A percentile compares a stretch with the other conserved stretches of the same genome.
Evolutionary conservation across 2,329 filamentous ascomycete species (phyloP).

Genomic region (Clarireedia monteithiana): DNA sequence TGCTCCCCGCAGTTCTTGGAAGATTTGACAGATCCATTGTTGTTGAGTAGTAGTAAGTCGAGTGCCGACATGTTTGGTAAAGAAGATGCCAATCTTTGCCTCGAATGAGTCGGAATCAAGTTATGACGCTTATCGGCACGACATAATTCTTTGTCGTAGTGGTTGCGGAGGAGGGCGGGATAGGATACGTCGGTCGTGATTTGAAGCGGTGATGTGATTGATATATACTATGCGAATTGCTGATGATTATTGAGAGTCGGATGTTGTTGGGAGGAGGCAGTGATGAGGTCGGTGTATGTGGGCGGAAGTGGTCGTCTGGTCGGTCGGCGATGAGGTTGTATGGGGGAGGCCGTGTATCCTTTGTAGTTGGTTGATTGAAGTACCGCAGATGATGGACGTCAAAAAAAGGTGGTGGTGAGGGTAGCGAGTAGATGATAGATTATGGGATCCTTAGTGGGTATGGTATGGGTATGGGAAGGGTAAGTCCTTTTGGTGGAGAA

Average conservation of each 20-base stretch:
- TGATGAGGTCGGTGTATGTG: not conserved
- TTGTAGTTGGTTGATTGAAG: not conserved
- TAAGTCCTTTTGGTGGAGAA: not conserved
- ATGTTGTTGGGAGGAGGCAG: not conserved
- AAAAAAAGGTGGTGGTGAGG: not conserved
- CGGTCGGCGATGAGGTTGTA: not conserved
- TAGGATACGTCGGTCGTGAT: too few relatives aligned
- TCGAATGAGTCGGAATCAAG: not conserved
- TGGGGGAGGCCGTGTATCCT: slow-evolving; percentile 1
- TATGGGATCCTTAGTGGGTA: too few relatives aligned
- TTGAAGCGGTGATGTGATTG: too few relatives aligned
- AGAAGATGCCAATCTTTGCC: slow-evolving; percentile 4
- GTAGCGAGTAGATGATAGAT: not conserved
- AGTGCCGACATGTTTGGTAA: slow-evolving; percentile 15
- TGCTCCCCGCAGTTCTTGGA: slow-evolving; percentile 38
- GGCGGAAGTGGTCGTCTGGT: not conserved
- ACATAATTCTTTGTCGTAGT: not conserved
- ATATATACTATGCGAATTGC: not conserved
- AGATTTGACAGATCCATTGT: slow-evolving; percentile 26
- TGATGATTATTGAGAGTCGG: not conserved
- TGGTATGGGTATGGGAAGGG: not conserved
- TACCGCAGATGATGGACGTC: not conserved
- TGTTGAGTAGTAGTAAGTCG: slow-evolving; percentile 13
- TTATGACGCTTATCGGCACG: not conserved
- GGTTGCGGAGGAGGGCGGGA: not conserved